Conservation (phyloP, 225 moss, liverwort and hornwort genomes). For the Thuidium tamariscinum region DNA sequence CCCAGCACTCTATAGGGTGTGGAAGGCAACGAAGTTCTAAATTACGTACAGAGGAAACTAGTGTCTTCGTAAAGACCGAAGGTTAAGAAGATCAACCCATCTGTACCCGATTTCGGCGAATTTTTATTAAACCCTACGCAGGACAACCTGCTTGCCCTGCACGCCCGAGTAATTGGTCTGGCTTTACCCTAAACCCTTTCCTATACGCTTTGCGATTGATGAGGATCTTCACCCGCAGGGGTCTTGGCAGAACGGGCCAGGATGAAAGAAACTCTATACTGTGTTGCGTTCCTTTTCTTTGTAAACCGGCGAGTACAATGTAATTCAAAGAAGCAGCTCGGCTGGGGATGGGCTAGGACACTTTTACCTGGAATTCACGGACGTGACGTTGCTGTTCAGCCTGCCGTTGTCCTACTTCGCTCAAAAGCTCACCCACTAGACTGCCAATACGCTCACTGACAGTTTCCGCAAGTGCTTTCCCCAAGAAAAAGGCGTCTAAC, state of each 20-base stretch:
- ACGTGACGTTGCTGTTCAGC: slow-evolving; percentile 77
- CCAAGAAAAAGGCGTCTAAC: slow-evolving; percentile 87
- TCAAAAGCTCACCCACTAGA: slow-evolving; percentile 77
- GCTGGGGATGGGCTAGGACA: too few relatives aligned
- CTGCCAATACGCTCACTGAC: slow-evolving; percentile 84
- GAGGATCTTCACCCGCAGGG: neutral
- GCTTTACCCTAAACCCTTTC: neutral
- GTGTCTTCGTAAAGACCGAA: neutral
- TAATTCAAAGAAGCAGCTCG: neutral
- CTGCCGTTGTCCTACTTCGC: slow-evolving; percentile 87
- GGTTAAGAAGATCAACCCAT: neutral
- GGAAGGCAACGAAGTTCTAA: neutral
- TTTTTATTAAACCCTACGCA: neutral
- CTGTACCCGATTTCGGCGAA: neutral
- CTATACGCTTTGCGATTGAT: neutral
- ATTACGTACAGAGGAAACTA: neutral
- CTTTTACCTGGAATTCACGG: slow-evolving; percentile 68
- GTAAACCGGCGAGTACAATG: neutral
- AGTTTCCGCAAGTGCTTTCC: slow-evolving; percentile 84
- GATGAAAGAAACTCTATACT: neutral
- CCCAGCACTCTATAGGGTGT: neutral
- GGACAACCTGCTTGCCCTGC: neutral
- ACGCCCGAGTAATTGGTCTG: neutral
- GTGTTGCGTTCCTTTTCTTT: neutral
- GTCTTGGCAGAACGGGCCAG: neutral